Evolutionary conservation across 805 yeast species (phyloP).

Genomic region (Candida khao-thaluensis): DNA sequence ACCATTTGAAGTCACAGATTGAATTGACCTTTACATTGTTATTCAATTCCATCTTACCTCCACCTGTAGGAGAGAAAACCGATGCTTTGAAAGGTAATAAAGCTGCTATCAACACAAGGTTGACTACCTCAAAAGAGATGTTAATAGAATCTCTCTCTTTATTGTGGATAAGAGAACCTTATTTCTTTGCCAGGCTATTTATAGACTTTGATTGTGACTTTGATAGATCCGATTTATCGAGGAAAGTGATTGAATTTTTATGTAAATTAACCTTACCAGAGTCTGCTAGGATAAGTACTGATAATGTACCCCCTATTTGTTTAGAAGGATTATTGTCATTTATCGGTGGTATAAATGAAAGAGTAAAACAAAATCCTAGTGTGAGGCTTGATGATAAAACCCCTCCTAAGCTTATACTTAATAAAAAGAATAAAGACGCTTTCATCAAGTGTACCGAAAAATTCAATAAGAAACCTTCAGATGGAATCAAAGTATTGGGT

Average conservation of each 20-base stretch:
- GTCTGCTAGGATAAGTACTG: conserved; percentile 74
- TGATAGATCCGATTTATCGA: conserved; percentile 76
- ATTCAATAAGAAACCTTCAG: conserved; percentile 76
- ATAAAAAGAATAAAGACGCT: conserved; percentile 61
- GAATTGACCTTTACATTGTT: conserved; percentile 69
- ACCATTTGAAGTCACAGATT: conserved; percentile 71
- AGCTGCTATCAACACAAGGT: conserved; percentile 25
- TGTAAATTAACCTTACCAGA: conserved; percentile 83
- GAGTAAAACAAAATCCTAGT: conserved; percentile 32
- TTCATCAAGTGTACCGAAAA: conserved; percentile 72
- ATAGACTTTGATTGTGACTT: conserved; percentile 88
- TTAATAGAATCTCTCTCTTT: conserved; percentile 81
- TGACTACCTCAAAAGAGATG: conserved; percentile 58
- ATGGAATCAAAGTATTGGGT: conserved; percentile 66
- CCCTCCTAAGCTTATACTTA: conserved; percentile 35
- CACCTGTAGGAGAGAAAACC: conserved; percentile 15
- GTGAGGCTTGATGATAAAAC: conserved; percentile 11
- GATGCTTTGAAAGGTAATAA: conserved; percentile 18
- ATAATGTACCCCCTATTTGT: conserved; percentile 89
- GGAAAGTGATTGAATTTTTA: conserved; percentile 63
- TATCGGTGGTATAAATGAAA: conserved; percentile 58
- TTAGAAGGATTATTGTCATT: conserved; percentile 81
- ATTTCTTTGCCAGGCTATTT: conserved; percentile 72
- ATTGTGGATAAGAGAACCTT: conserved; percentile 77
- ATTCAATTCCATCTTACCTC: conserved; percentile 55